A percentile compares a stretch with the other conserved stretches of the same genome.
phyloP scores from a whole-genome alignment of 352 stramenopile genomes.

The Phytophthora crassamura region DNA sequence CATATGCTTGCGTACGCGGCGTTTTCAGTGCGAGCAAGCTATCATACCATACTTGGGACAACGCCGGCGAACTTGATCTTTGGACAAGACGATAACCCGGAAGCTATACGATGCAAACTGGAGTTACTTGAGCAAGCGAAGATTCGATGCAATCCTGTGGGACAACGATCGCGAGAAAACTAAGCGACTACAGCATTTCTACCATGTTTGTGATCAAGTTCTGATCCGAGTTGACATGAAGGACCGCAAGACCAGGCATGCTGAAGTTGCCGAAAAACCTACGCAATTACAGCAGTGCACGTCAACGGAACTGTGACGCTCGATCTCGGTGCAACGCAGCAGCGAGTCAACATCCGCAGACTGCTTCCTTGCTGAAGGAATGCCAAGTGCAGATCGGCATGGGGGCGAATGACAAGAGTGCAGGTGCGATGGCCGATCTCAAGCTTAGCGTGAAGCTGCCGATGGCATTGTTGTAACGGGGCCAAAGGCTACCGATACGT shows the following conservation, averaged over 20 bases:
- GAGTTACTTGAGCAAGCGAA: slow-evolving; percentile 2
- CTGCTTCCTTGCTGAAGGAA: slow-evolving; percentile 1
- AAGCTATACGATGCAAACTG: slow-evolving; percentile 10
- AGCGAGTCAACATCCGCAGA: slow-evolving; percentile 7
- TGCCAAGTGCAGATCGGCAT: background rate
- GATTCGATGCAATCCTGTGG: slow-evolving; percentile 4
- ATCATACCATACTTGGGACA: slow-evolving; percentile 1
- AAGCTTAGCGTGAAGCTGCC: no score
- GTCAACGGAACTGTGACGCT: slow-evolving; percentile 3
- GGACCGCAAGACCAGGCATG: background rate
- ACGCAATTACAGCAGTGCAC: background rate
- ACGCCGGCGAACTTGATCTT: slow-evolving; percentile 6
- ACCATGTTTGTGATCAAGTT: background rate
- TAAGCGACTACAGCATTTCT: slow-evolving; percentile 2
- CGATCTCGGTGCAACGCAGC: background rate
- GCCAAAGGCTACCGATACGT: no score
- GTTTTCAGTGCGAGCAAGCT: slow-evolving; percentile 1
- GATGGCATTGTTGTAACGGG: no score
- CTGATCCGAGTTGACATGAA: background rate
- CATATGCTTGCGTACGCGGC: slow-evolving; percentile 7
- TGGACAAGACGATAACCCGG: background rate
- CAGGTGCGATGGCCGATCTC: no score
- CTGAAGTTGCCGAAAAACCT: background rate
- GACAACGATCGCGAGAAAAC: slow-evolving; percentile 7
- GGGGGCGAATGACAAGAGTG: background rate